Percentiles rank a stretch among this genome's conserved stretches.
phyloP scores from a whole-genome alignment of 768 basidiomycete genomes.

The Postia placenta region DNA sequence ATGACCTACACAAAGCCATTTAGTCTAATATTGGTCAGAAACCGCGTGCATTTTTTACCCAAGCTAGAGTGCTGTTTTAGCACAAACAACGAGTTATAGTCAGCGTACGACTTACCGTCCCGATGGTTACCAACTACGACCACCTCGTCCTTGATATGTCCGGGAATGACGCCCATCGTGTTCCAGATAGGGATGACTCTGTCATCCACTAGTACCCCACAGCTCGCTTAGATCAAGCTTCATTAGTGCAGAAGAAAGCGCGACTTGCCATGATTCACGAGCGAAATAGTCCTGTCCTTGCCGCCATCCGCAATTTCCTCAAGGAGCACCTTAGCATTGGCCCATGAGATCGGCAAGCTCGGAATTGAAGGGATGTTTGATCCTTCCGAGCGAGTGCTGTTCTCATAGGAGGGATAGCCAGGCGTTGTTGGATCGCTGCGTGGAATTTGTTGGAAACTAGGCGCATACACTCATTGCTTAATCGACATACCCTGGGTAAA shows the following conservation, averaged over 20 bases:
- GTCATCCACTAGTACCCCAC: conserved; percentile 51
- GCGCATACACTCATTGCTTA: neutral
- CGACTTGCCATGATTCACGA: conserved; percentile 51
- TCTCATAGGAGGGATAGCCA: conserved; percentile 79
- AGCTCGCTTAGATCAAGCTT: neutral
- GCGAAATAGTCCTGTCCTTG: conserved; percentile 37
- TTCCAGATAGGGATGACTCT: conserved; percentile 91
- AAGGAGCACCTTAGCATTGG: conserved; percentile 63
- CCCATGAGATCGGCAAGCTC: conserved; percentile 87
- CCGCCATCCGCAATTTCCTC: conserved; percentile 40
- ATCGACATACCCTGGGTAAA: conserved; percentile 39
- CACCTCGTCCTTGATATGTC: conserved; percentile 77
- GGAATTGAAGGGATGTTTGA: conserved; percentile 70
- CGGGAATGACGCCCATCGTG: conserved; percentile 76
- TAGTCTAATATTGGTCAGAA: neutral
- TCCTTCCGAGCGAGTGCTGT: conserved; percentile 58
- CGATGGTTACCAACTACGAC: conserved; percentile 86
- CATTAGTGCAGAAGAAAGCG: neutral
- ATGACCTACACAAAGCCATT: conserved; percentile 53
- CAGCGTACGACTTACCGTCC: conserved; percentile 50
- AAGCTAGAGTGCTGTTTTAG: neutral
- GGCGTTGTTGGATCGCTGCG: conserved; percentile 77
- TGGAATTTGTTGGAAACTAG: no score
- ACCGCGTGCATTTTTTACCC: neutral
- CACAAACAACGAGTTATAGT: neutral